A percentile compares a stretch with the other conserved stretches of the same genome.
phyloP scores from a whole-genome alignment of 1,139 yeast genomes.

The Insectozyma bohioensis region DNA sequence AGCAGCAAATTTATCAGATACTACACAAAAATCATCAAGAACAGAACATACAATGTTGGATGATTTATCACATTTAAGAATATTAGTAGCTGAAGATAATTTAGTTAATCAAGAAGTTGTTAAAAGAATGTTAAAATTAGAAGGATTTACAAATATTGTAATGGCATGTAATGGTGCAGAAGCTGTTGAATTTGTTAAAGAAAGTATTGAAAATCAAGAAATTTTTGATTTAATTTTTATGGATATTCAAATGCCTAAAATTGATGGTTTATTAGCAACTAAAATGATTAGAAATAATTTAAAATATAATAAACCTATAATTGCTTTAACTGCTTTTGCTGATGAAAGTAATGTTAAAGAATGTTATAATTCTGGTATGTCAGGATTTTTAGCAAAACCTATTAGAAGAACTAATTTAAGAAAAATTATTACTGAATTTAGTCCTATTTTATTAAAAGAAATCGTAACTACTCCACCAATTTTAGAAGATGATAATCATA shows the following conservation, averaged over 20 bases:
- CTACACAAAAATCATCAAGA: constrained; percentile 52
- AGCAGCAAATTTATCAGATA: constrained; percentile 1
- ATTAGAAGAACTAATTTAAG: constrained; percentile 68
- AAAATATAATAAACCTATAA: constrained; percentile 71
- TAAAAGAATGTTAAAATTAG: constrained; percentile 75
- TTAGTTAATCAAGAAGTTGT: constrained; percentile 89
- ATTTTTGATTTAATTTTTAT: constrained; percentile 75
- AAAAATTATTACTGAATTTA: constrained; percentile 46
- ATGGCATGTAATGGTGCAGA: constrained; percentile 87
- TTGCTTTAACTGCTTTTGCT: constrained; percentile 92
- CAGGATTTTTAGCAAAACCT: constrained; percentile 86
- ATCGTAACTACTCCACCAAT: constrained; percentile 5
- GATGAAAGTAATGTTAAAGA: constrained; percentile 81
- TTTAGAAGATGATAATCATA: constrained; percentile 1
- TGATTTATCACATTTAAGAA: constrained; percentile 42
- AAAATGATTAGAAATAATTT: constrained; percentile 65
- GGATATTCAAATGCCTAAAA: constrained; percentile 97
- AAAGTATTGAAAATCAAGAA: constrained; percentile 39
- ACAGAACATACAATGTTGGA: constrained; percentile 36
- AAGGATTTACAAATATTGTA: constrained; percentile 69
- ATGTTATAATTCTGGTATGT: constrained; percentile 82
- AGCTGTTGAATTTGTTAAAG: constrained; percentile 66
- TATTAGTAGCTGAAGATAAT: constrained; percentile 94
- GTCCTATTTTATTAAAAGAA: constrained; percentile 18
- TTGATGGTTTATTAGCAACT: constrained; percentile 86